These are phyloP conservation scores for Erigeron canadensis DNA, from an alignment of 129 eudicot species.

Conservation along the genomic window DNA sequence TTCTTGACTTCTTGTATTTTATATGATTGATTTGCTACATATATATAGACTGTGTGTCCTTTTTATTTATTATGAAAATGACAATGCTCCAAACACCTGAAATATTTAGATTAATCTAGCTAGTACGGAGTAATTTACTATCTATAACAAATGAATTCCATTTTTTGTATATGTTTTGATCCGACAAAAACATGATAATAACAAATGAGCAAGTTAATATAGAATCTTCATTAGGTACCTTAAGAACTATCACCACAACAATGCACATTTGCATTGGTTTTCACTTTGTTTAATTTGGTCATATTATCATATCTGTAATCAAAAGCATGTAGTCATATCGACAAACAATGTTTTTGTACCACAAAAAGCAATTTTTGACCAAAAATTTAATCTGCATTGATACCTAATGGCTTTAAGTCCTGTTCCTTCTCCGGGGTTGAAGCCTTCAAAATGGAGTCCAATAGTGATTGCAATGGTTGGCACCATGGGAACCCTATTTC, in stretches of 20 bases:
- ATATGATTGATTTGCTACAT: neutral
- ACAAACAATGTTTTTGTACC: conserved; percentile 5
- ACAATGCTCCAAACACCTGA: neutral
- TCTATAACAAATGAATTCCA: neutral
- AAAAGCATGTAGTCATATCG: conserved; percentile 9
- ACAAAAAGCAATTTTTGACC: conserved; percentile 20
- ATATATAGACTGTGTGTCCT: neutral
- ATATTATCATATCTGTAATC: neutral
- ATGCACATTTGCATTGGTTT: conserved; percentile 25
- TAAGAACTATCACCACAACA: conserved; percentile 36
- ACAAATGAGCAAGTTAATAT: conserved; percentile 3
- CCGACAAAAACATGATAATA: conserved; percentile 13
- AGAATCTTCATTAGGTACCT: neutral
- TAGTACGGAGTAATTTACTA: neutral
- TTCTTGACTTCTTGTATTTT: too few species aligned
- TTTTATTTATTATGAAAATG: neutral
- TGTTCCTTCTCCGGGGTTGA: conserved; percentile 32
- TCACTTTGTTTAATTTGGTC: conserved; percentile 38
- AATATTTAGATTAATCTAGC: neutral
- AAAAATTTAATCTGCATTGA: conserved; percentile 5
- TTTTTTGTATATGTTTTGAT: neutral
- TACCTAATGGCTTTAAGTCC: conserved; percentile 45
- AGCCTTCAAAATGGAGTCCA: conserved; percentile 49
- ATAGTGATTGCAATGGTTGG: conserved; percentile 40
- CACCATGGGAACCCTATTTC: conserved; percentile 48